Percentiles rank a stretch among this genome's conserved stretches.
Conservation (phyloP, 2,329 filamentous ascomycete species). For the Acarospora socialis region DNA sequence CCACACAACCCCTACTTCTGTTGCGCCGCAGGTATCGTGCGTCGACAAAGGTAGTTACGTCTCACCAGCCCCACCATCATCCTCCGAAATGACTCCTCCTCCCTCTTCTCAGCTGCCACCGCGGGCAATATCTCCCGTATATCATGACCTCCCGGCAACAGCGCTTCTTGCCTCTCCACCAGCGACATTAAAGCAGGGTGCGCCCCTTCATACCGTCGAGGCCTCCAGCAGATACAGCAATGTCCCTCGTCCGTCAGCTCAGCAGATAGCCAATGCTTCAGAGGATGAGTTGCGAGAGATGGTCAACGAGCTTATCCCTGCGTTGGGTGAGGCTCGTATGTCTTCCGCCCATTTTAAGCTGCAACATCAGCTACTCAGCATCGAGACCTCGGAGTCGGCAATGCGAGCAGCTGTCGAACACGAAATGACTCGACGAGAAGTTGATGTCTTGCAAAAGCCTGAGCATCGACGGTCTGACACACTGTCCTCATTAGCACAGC, state of each 20-base stretch:
- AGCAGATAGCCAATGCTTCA: slow-evolving; percentile 39
- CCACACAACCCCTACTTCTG: too few relatives aligned
- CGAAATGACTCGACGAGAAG: slow-evolving; percentile 76
- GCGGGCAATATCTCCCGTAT: slow-evolving; percentile 21
- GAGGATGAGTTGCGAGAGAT: slow-evolving; percentile 39
- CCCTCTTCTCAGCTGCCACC: slow-evolving; percentile 44
- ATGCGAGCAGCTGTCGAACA: slow-evolving; percentile 84
- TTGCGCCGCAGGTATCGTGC: too few relatives aligned
- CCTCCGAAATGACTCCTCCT: slow-evolving; percentile 45
- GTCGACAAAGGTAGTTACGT: too few relatives aligned
- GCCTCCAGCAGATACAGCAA: slow-evolving; percentile 29
- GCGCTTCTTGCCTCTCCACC: slow-evolving; percentile 32
- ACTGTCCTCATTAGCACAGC: slow-evolving; percentile 28
- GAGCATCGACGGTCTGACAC: slow-evolving; percentile 38
- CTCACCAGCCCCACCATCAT: slow-evolving; percentile 32
- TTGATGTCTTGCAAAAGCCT: slow-evolving; percentile 66
- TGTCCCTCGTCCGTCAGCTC: slow-evolving; percentile 32
- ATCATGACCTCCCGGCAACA: slow-evolving; percentile 28
- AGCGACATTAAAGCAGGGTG: slow-evolving; percentile 28
- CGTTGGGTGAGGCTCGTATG: slow-evolving; percentile 57
- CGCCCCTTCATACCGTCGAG: slow-evolving; percentile 27
- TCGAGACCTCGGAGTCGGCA: slow-evolving; percentile 72
- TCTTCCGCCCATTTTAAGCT: slow-evolving; percentile 81
- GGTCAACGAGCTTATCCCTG: slow-evolving; percentile 37
- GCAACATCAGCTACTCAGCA: slow-evolving; percentile 68